phyloP scores from a whole-genome alignment of 352 stramenopile genomes.

The Phytophthora agathidicida region DNA sequence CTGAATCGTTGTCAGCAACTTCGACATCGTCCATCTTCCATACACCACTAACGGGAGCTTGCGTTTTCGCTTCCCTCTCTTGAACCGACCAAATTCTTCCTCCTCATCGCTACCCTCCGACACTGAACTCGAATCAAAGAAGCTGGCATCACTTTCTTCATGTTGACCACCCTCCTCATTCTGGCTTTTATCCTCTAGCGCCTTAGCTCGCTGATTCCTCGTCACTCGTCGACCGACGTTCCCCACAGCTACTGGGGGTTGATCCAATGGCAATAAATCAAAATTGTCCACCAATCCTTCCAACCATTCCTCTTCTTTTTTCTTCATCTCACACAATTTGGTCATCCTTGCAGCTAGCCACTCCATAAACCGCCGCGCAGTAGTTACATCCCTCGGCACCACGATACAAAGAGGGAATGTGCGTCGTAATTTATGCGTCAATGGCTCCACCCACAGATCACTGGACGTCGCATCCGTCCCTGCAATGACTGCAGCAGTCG shows the following conservation, averaged over 20 bases:
- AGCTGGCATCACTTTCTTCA: conserved; percentile 12
- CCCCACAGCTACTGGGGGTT: conserved; percentile 16
- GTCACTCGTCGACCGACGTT: conserved; percentile 18
- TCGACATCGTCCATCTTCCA: conserved; percentile 54
- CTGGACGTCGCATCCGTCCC: conserved; percentile 76
- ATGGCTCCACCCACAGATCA: conserved; percentile 75
- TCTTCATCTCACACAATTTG: conserved; percentile 35
- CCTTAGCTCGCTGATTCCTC: conserved; percentile 18
- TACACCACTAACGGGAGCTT: conserved; percentile 25
- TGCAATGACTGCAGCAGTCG: conserved; percentile 67
- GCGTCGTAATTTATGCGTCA: conserved; percentile 69
- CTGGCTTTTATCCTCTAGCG: background rate
- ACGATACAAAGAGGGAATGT: conserved; percentile 74
- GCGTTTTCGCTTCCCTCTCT: conserved; percentile 14
- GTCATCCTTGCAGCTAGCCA: conserved; percentile 67
- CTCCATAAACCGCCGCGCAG: conserved; percentile 66
- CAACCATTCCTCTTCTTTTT: conserved; percentile 65
- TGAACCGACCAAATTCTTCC: background rate
- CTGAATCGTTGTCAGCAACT: conserved; percentile 46
- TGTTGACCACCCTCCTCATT: background rate
- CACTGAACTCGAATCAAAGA: conserved; percentile 9
- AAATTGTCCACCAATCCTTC: conserved; percentile 54
- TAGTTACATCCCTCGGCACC: conserved; percentile 56
- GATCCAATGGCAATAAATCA: conserved; percentile 36
- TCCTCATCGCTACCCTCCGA: conserved; percentile 17